Evolutionary conservation across 2,329 filamentous ascomycete species (phyloP).

Genomic region (Cladosporium sp.): DNA sequence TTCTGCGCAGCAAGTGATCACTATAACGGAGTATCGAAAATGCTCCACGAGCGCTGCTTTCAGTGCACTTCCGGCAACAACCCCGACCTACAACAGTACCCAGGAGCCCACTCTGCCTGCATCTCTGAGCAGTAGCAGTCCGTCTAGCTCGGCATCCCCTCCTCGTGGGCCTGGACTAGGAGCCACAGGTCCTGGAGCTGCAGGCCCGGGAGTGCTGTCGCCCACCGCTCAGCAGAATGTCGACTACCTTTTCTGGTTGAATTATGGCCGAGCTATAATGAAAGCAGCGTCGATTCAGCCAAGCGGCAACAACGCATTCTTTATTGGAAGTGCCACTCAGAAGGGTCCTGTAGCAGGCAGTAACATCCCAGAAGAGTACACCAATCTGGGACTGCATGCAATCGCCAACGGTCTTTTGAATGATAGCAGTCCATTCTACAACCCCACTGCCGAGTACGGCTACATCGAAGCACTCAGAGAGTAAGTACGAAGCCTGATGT

Average conservation of each 20-base stretch:
- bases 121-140: not conserved
- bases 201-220: not conserved
- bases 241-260: not conserved
- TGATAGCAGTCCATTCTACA: not conserved
- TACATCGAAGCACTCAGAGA: not conserved
- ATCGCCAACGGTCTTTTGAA: not conserved
- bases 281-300: not conserved
- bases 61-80: not conserved
- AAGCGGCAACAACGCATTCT: not conserved
- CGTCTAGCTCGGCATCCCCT: not conserved
- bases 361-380: not conserved
- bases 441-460: not conserved
- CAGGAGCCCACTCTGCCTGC: not conserved
- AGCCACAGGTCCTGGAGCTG: not conserved
- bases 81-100: not conserved
- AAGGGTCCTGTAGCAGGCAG: not conserved
- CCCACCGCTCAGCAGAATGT: not conserved
- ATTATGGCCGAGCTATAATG: not conserved
- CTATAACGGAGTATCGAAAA: not conserved
- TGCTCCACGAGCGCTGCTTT: not conserved
- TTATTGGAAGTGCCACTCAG: not conserved
- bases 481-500: not conserved
- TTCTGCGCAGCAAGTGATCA: not conserved
- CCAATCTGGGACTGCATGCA: not conserved
- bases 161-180: not conserved